Conservation (phyloP, 1,284 basidiomycete species). For the Microbotryum intermedium region DNA sequence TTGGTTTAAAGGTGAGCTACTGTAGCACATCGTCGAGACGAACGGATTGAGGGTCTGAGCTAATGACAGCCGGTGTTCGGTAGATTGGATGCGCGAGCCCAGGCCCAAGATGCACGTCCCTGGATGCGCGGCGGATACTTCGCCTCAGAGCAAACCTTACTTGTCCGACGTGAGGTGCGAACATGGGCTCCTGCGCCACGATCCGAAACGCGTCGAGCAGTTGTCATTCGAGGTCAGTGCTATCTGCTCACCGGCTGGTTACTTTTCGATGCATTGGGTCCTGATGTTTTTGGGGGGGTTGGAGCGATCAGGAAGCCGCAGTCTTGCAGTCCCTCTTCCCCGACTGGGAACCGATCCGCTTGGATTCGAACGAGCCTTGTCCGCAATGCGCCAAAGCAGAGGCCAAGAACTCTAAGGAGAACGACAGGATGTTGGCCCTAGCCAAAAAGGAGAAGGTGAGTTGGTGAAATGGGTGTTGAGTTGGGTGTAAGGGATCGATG, state of each 20-base stretch:
- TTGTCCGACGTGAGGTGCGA: constrained; percentile 56
- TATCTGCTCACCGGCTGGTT: background rate
- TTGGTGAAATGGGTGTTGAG: too few species aligned
- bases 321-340: constrained; percentile 55
- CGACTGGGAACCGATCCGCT: constrained; percentile 48
- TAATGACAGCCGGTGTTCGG: too few species aligned
- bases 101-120: constrained; percentile 64
- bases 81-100: constrained; percentile 34
- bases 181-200: constrained; percentile 54
- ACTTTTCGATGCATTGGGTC: background rate
- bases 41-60: too few species aligned
- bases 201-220: constrained; percentile 1
- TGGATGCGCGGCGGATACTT: constrained; percentile 49
- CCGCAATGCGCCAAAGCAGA: constrained; percentile 48
- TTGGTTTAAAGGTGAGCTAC: constrained; percentile 59
- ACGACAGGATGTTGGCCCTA: constrained; percentile 46
- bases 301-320: constrained; percentile 52
- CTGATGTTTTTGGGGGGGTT: too few species aligned
- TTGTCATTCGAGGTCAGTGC: constrained; percentile 54
- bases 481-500: too few species aligned
- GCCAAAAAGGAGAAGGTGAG: constrained; percentile 65
- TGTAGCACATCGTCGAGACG: too few species aligned
- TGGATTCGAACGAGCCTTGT: constrained; percentile 42
- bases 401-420: constrained; percentile 51
- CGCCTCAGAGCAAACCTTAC: constrained; percentile 54